Conservation (phyloP, 169 alveolate species). For the Plasmodium falciparum region DNA sequence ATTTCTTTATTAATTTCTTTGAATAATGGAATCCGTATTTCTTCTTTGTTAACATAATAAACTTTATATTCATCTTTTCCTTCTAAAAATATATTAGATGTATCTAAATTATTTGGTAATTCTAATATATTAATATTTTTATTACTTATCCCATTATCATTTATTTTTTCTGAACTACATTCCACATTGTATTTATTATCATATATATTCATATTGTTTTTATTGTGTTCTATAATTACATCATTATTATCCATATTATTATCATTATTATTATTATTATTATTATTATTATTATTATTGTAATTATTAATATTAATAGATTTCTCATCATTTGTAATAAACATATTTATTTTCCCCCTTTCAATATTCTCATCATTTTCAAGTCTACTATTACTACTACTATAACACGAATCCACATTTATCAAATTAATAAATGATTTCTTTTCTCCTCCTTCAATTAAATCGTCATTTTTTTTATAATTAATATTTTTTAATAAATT, state of each 20-base stretch:
- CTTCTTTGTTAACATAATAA: conserved; percentile 69
- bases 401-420: background rate
- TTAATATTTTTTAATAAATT: background rate
- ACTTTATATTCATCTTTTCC: conserved; percentile 76
- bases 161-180: background rate
- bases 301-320: background rate
- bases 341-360: background rate
- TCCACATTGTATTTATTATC: background rate
- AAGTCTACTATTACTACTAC: background rate
- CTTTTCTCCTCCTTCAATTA: background rate
- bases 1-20: conserved; percentile 83
- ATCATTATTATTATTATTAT: background rate
- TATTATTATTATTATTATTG: background rate
- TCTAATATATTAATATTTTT: conserved; percentile 61
- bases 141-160: background rate
- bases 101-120: conserved; percentile 13
- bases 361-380: background rate
- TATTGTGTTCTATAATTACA: background rate
- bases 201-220: background rate
- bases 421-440: no score
- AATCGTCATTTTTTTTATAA: no score
- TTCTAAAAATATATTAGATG: conserved; percentile 20
- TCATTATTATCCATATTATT: background rate
- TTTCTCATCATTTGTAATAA: background rate
- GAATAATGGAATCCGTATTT: conserved; percentile 70